A percentile compares a stretch with the other conserved stretches of the same genome.
These are phyloP conservation scores for Peronospora tabacina DNA, from an alignment of 352 stramenopile species.

Conservation along the genomic window DNA sequence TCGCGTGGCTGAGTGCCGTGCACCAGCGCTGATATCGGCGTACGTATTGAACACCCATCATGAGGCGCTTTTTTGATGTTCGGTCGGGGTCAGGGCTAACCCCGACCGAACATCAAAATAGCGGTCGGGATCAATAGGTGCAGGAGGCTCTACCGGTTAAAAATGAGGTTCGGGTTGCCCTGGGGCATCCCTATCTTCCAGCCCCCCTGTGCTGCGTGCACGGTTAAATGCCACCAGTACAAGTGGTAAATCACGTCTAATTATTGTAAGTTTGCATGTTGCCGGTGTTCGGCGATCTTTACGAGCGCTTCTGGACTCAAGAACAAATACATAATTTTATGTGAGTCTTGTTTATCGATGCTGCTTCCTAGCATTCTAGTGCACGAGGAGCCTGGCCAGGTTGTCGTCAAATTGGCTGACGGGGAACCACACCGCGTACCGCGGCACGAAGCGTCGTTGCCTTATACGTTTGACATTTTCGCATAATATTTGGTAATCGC, in stretches of 20 bases:
- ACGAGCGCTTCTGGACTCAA: conserved; percentile 14
- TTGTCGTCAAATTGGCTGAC: conserved; percentile 16
- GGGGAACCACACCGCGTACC: conserved; percentile 4
- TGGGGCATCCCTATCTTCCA: conserved; percentile 1
- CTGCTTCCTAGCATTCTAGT: not conserved
- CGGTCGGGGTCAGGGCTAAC: too few species aligned
- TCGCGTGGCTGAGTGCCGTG: too few species aligned
- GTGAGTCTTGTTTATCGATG: not conserved
- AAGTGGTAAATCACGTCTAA: conserved; percentile 3
- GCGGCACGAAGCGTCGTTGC: not conserved
- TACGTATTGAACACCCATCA: not conserved
- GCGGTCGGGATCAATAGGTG: conserved; percentile 1
- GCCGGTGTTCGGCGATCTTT: conserved; percentile 5
- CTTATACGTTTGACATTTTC: conserved; percentile 1
- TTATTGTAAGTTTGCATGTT: conserved; percentile 6
- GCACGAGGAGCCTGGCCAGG: not conserved
- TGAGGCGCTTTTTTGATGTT: not conserved
- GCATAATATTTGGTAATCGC: conserved; percentile 12
- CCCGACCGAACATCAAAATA: not conserved
- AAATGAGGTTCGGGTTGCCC: conserved; percentile 2
- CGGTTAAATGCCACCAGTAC: conserved; percentile 10
- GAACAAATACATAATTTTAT: conserved; percentile 21
- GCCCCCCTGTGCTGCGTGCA: conserved; percentile 3
- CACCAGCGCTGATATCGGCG: too few species aligned
- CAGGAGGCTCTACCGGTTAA: too few species aligned